Conservation (phyloP, 1,139 yeast genomes). For the Yamadazyma sp. region DNA sequence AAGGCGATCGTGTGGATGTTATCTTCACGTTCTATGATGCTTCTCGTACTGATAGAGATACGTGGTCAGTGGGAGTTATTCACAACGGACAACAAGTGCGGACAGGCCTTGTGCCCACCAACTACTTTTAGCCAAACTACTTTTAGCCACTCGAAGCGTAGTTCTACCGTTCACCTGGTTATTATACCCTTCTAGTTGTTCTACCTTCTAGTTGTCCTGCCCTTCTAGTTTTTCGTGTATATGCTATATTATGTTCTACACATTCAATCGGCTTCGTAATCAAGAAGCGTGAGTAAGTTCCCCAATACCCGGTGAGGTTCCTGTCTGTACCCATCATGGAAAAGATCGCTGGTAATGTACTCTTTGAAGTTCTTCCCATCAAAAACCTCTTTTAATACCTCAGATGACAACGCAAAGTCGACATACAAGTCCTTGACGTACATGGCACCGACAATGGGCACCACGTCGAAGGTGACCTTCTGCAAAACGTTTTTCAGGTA, state of each 20-base stretch:
- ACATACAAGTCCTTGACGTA: constrained; percentile 56
- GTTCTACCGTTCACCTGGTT: too few species aligned
- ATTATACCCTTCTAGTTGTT: too few species aligned
- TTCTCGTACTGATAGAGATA: constrained; percentile 21
- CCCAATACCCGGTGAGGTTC: constrained; percentile 43
- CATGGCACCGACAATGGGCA: constrained; percentile 53
- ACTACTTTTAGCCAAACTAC: too few species aligned
- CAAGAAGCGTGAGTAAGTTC: constrained; percentile 38
- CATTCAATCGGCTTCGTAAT: constrained; percentile 42
- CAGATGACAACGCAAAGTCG: constrained; percentile 44
- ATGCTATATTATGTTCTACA: constrained; percentile 1
- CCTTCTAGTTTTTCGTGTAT: too few species aligned
- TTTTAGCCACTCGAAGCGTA: too few species aligned
- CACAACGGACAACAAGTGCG: constrained; percentile 19
- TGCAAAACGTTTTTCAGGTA: constrained; percentile 37
- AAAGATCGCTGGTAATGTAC: constrained; percentile 49
- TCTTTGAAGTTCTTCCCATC: constrained; percentile 35
- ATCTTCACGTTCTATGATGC: constrained; percentile 34
- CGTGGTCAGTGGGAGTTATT: constrained; percentile 39
- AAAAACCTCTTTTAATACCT: constrained; percentile 31
- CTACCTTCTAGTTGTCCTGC: too few species aligned
- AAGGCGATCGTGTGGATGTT: constrained; percentile 36
- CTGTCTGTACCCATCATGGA: constrained; percentile 53
- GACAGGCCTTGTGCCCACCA: constrained; percentile 42
- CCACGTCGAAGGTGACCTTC: constrained; percentile 28